Evolutionary conservation across 192 early-diverging fungal species (phyloP).

Genomic region (Gigaspora rosea): DNA sequence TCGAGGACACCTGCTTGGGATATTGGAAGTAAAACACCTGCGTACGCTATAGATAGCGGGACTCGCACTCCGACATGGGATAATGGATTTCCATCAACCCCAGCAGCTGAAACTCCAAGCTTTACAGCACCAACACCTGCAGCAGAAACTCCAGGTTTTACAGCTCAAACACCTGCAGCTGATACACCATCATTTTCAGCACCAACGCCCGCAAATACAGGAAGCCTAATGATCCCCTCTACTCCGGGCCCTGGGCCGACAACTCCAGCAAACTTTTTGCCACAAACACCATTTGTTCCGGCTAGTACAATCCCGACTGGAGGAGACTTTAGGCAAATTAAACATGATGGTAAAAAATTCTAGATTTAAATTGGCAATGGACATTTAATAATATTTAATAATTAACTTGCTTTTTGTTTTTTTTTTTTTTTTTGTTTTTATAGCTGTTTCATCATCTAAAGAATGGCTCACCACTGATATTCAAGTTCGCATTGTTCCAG

Average conservation of each 20-base stretch:
- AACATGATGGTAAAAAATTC: background rate
- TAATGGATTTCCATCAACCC: conserved; percentile 52
- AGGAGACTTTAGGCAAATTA: background rate
- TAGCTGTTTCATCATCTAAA: conserved; percentile 21
- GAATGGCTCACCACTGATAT: conserved; percentile 62
- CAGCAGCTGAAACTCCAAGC: conserved; percentile 29
- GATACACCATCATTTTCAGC: conserved; percentile 37
- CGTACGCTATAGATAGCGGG: conserved; percentile 38
- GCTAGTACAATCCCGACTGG: background rate
- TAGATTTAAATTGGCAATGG: background rate
- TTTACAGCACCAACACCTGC: conserved; percentile 42
- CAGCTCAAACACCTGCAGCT: conserved; percentile 51
- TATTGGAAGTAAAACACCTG: conserved; percentile 57
- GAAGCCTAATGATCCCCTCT: conserved; percentile 32
- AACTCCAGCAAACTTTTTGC: conserved; percentile 49
- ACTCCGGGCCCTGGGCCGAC: conserved; percentile 50
- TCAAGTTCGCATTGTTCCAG: conserved; percentile 42
- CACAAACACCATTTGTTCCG: conserved; percentile 37
- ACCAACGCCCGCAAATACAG: conserved; percentile 40
- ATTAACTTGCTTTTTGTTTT: background rate
- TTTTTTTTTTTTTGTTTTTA: background rate
- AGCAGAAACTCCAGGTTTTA: conserved; percentile 35
- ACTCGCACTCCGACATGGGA: conserved; percentile 68
- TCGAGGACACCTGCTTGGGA: conserved; percentile 59
- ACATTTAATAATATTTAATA: background rate